Evolutionary conservation across 2,329 filamentous ascomycete genomes (phyloP), one percentile per base, ranked within the genome.

Genomic region (Cryphonectria carpinicola): DNA sequence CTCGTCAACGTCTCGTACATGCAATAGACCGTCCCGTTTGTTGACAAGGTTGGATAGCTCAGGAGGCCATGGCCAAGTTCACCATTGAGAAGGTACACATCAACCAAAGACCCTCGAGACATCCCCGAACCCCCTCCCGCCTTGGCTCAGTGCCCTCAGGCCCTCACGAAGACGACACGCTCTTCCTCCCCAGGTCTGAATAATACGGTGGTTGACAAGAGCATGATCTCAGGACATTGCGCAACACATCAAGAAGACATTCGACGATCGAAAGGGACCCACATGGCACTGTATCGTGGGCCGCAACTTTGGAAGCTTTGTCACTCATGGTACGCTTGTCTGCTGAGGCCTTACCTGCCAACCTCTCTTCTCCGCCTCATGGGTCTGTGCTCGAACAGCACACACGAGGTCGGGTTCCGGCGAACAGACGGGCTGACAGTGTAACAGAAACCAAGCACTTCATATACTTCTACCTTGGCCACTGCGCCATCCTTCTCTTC

Each of bases 211-310:
- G 67, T 70, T 73, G 67, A 75, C 70, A 43, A 41, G 11, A 54
- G 19, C 4, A 37, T 58, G 49, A 35, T 19, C 17, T 41, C 76
- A 97, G 94, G 95, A 98, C 80, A 97, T 98, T 79, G 95, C 95
- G 54, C 94, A 97, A 82, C 92, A 93, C 83, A 97, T 97, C 85
- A 98, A 97, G 88, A 92, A 93, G 82, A 95, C 94, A 80, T 98
- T 99, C 78, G 96, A 99, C 81, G 93, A 93, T 78, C 92, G 95
- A 80, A 98, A 98, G 85, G 96, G 96, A 49, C 95, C 95, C 74
- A 99, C 96, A 81, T 99, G 95, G 96, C 96, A 99, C 84, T 99
- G 96, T 84, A 98, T 99, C 76, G 96, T 99, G 46, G 96, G 96
- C 74, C 89, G 96, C 76, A 98, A 99, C 87, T 99, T 99, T 84